phyloP scores from a whole-genome alignment of 805 yeast genomes.

The Pichia cephalocereana region DNA sequence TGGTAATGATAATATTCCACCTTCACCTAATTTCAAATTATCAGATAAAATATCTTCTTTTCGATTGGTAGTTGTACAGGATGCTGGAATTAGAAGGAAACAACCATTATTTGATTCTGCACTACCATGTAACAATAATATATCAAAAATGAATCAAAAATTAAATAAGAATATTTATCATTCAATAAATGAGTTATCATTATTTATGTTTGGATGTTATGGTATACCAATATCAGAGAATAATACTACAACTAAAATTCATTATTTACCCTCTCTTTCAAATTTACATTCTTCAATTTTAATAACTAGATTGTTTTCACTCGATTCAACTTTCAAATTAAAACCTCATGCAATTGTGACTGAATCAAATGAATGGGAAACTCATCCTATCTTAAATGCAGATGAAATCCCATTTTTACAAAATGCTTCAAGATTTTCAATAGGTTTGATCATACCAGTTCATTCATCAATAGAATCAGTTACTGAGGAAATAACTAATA shows the following conservation, averaged over 20 bases:
- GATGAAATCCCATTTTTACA: constrained; percentile 17
- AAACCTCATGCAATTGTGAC: constrained; percentile 2
- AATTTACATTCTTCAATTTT: constrained; percentile 31
- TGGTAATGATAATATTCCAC: constrained; percentile 6
- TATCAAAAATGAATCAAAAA: constrained; percentile 8
- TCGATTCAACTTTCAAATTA: constrained; percentile 18
- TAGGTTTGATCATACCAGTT: constrained; percentile 41
- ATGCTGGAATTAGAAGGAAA: constrained; percentile 39
- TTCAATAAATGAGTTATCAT: constrained; percentile 35
- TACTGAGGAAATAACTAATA: constrained; percentile 35
- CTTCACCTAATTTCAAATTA: constrained; percentile 13
- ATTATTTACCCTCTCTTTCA: constrained; percentile 34
- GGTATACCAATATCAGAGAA: constrained; percentile 43
- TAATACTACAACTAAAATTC: constrained; percentile 37
- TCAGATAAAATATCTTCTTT: constrained; percentile 23
- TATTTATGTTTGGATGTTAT: constrained; percentile 45
- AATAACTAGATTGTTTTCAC: constrained; percentile 35
- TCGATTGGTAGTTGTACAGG: constrained; percentile 41
- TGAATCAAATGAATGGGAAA: constrained; percentile 30
- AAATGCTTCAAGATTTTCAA: constrained; percentile 29
- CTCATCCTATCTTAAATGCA: constrained; percentile 30
- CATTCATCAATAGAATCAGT: constrained; percentile 19
- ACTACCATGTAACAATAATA: constrained; percentile 8
- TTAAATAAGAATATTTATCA: constrained; percentile 30
- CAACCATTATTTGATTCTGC: constrained; percentile 43